Evolutionary conservation across 306 rosid genomes (phyloP), one percentile per base, ranked within the genome.

Genomic region (Lathyrus oleraceus): DNA sequence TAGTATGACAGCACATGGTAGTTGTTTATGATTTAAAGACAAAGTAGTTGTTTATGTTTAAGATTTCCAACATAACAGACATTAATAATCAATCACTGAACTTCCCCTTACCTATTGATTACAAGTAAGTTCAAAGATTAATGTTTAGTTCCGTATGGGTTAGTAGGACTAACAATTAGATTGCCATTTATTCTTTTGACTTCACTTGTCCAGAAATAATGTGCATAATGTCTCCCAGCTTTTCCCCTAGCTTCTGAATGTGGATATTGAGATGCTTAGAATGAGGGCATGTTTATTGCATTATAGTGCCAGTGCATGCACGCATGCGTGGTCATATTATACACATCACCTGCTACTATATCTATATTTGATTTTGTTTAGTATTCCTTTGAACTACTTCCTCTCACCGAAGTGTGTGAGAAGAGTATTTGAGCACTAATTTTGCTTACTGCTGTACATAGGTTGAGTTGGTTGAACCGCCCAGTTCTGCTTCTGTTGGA

Each of bases 401-500:
- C 9, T 38, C 19, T 53, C 28, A 8, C 14, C 2, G 23, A 58
- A 70, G 59, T 44, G 5, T 49, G 20, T 52, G 38, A 12, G 10
- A 56, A 67, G 44, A 51, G 66, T 61, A 53, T 36, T 44, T 11
- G 15, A 60, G 67, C 63, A 49, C 28, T 74, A 43, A 61, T 28
- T 69, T 39, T 15, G 49, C 67, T 53, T 12, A 47, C 43, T 47
- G 28, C 12, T 69, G 30, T 65, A 65, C 58, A 13, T 69, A 94
- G 98, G 91, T 90, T 69, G 97, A 94, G 65, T 79, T 94, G 77
- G 96, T 94, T 44, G 95, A 90, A 48, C 96, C 98, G 1, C 98
- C 97, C 2, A 57, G 79, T 70, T 81, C 85, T 49, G 96, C 98
- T 53, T 9, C 4, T 0, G 84, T 88, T 14, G 97, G 98, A 65